phyloP scores from a whole-genome alignment of 2,329 filamentous ascomycete genomes.

The Aspergillus felis region DNA sequence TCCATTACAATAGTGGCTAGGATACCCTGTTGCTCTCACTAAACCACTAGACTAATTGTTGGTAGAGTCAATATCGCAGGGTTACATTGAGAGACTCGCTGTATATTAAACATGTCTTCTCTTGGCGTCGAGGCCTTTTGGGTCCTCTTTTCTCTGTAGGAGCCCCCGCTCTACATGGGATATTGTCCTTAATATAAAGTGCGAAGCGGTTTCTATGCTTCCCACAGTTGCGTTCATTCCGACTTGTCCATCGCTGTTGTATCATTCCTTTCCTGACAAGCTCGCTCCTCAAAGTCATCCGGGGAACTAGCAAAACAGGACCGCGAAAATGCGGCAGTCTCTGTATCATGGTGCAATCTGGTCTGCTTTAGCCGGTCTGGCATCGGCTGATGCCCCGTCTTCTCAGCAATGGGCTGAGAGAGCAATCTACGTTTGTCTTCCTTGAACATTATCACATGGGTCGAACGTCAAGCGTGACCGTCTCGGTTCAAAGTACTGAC shows the following conservation, averaged over 20 bases:
- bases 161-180: neutral
- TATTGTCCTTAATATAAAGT: neutral
- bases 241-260: neutral
- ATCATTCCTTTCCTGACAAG: neutral
- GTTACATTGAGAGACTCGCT: neutral
- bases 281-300: neutral
- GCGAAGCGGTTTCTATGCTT: neutral
- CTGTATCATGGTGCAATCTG: neutral
- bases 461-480: neutral
- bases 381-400: constrained; percentile 4
- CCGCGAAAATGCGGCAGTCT: neutral
- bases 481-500: neutral
- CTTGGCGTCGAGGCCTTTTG: neutral
- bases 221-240: neutral
- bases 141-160: neutral
- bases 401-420: constrained; percentile 47
- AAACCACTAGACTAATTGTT: neutral
- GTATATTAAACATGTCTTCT: neutral
- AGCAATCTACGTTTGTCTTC: constrained; percentile 46
- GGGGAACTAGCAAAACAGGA: neutral
- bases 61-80: neutral
- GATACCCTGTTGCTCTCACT: neutral
- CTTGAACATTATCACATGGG: neutral
- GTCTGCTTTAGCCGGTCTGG: constrained; percentile 1
- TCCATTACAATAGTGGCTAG: neutral